Evolutionary conservation across 2,329 filamentous ascomycete species (phyloP), one percentile per base, ranked within the genome.

Genomic region (Sporothrix brasiliensis): DNA sequence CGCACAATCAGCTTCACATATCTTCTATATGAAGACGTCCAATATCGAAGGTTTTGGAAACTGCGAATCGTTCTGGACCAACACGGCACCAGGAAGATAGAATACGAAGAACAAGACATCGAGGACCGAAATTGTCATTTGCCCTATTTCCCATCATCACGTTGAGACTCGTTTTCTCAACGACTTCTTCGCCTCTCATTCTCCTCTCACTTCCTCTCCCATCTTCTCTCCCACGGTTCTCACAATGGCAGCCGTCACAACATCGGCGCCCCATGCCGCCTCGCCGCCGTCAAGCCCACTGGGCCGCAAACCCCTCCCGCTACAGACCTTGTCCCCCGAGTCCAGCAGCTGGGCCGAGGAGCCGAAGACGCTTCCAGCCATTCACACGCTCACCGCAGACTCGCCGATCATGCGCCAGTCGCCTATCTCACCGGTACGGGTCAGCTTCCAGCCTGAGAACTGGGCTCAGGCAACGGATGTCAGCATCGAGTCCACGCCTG

Each of bases 371-470:
- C 27, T 70, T 4, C 58, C 56, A 13, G 13, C 24, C 60, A 10
- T 47, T 13, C 27, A 50, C 14, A 47, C 74, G 34, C 49, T 47
- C 5, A 24, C 74, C 54, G 19, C 72, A 52, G 80, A 80, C 67
- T 81, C 81, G 24, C 81, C 84, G 30, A 80, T 81, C 71, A 79
- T 88, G 71, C 82, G 83, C 72, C 82, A 84, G 67, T 81, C 83
- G 19, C 86, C 87, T 41, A 80, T 84, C 39, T 88, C 87, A 53
- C 86, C 87, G 21, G 85, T 87, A 70, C 82, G 80, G 70, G 82
- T 88, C 69, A 87, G 85, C 75, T 83, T 86, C 69, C 84, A 84
- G 66, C 78, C 81, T 30, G 85, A 86, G 54, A 81, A 84, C 76
- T 87, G 84, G 84, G 80, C 81, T 24, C 81, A 81, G 74, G 83